A percentile compares a stretch with the other conserved stretches of the same genome.
Evolutionary conservation across 208 protist species (phyloP).

Genomic region (Trypanosoma conorhini): DNA sequence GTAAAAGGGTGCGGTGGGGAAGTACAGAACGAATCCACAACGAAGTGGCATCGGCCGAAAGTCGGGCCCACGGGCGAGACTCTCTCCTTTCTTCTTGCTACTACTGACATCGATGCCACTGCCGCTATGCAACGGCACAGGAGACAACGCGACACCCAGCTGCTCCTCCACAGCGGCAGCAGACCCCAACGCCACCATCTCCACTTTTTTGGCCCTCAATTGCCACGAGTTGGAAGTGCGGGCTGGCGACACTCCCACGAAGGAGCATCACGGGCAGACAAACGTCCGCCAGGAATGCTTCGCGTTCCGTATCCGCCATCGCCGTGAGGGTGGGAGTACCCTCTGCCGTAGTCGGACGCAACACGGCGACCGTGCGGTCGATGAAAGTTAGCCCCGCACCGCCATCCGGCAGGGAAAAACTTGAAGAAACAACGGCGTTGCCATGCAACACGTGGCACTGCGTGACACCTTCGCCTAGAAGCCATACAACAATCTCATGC

Average conservation of each 20-base stretch:
- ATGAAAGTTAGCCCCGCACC: constrained; percentile 16
- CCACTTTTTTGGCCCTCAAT: neutral
- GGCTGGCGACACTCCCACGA: neutral
- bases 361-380: constrained; percentile 3
- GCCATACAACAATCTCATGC: constrained; percentile 22
- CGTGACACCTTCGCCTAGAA: neutral
- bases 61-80: neutral
- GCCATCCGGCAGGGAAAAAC: constrained; percentile 5
- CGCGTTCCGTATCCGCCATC: constrained; percentile 16
- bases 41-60: neutral
- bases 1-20: constrained; percentile 17
- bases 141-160: constrained; percentile 14
- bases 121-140: neutral
- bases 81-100: neutral
- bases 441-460: constrained; percentile 6
- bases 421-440: constrained; percentile 13
- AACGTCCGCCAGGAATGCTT: constrained; percentile 3
- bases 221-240: constrained; percentile 17
- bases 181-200: constrained; percentile 6
- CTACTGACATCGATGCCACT: neutral
- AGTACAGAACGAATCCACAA: constrained; percentile 22
- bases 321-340: neutral
- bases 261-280: neutral
- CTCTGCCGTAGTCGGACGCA: constrained; percentile 4
- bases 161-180: constrained; percentile 13